Conservation (phyloP, 345 rosid species). For the Nasturtium officinale region DNA sequence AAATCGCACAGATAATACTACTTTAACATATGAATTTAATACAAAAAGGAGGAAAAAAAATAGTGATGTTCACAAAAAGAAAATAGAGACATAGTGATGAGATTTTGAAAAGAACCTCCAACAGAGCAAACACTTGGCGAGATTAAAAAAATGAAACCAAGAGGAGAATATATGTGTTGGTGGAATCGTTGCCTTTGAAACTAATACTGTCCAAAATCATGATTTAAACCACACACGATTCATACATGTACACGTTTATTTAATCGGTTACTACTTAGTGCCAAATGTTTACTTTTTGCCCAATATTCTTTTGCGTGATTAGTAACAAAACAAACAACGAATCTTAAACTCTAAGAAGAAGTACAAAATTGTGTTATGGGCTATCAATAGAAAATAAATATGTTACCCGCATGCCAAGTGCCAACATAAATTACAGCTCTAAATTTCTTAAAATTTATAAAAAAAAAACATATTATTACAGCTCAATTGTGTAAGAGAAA, state of each 20-base stretch:
- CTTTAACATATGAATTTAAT: neutral
- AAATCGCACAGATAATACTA: too few species aligned
- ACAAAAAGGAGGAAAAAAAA: neutral
- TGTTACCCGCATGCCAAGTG: constrained; percentile 34
- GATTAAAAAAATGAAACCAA: neutral
- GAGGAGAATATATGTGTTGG: neutral
- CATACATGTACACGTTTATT: neutral
- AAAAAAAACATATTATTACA: constrained; percentile 6
- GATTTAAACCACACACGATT: constrained; percentile 22
- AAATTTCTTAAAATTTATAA: neutral
- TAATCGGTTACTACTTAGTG: constrained; percentile 9
- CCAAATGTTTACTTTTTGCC: constrained; percentile 26
- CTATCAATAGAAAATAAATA: neutral
- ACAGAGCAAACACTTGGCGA: neutral
- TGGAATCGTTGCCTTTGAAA: constrained; percentile 20
- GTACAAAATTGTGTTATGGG: neutral
- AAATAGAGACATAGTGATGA: constrained; percentile 8
- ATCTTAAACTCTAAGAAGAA: neutral
- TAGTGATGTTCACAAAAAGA: neutral
- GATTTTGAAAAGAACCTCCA: neutral
- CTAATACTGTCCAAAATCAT: constrained; percentile 23
- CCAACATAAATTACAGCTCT: constrained; percentile 34
- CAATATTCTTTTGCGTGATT: neutral
- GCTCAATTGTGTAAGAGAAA: constrained; percentile 27
- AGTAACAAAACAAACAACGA: neutral